Evolutionary conservation across 1,284 basidiomycete genomes (phyloP).

Genomic region (Phlebopus sp.): DNA sequence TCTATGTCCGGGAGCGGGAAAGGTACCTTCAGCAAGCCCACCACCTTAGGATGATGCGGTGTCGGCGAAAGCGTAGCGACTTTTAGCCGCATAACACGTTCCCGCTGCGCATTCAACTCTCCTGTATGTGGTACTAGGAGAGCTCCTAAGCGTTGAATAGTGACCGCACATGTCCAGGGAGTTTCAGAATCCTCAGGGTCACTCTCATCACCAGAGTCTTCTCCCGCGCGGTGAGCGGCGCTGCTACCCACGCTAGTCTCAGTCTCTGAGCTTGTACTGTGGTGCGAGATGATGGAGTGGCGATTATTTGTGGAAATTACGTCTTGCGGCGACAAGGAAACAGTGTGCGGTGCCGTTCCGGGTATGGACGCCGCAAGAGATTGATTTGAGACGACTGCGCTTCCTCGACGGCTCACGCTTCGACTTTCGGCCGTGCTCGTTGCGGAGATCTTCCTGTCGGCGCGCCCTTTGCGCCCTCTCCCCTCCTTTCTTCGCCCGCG

Average conservation of each 20-base stretch:
- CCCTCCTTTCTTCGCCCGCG: conserved; percentile 38
- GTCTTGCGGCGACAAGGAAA: conserved; percentile 8
- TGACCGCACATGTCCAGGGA: conserved; percentile 85
- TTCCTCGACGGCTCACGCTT: conserved; percentile 11
- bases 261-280: conserved; percentile 29
- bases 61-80: conserved; percentile 86
- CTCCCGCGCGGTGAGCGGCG: conserved; percentile 24
- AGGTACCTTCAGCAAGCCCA: conserved; percentile 87
- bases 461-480: conserved; percentile 14
- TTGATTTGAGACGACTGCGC: conserved; percentile 2
- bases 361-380: not conserved
- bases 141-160: conserved; percentile 41
- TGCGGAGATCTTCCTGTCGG: conserved; percentile 19
- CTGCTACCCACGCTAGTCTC: conserved; percentile 18
- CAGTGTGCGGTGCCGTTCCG: conserved; percentile 8
- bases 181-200: conserved; percentile 96
- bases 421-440: conserved; percentile 8
- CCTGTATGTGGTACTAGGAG: conserved; percentile 4
- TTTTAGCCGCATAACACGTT: conserved; percentile 44
- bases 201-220: conserved; percentile 64
- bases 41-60: conserved; percentile 94
- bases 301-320: conserved; percentile 12
- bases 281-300: conserved; percentile 27
- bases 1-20: conserved; percentile 80
- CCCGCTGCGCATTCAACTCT: not conserved